A percentile compares a stretch with the other conserved stretches of the same genome.
Conservation (phyloP, 2,329 filamentous ascomycete species). For the Xylaria sp. region DNA sequence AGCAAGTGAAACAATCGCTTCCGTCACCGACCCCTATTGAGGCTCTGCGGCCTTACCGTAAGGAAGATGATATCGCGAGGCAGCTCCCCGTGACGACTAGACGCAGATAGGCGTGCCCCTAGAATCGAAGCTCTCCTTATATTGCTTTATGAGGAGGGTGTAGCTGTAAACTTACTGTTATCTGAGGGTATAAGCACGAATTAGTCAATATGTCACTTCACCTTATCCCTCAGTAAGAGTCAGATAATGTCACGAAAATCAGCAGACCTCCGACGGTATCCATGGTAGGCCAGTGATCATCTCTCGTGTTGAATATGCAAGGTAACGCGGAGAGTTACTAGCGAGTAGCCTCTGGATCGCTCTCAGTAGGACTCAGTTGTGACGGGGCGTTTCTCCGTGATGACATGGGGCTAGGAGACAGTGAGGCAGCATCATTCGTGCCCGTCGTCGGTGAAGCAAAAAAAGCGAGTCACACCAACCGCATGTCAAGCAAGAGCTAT, state of each 20-base stretch:
- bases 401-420: neutral
- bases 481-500: neutral
- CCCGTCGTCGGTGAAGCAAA: neutral
- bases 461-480: neutral
- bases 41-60: neutral
- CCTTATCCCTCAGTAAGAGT: neutral
- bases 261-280: neutral
- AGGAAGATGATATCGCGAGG: neutral
- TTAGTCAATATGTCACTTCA: neutral
- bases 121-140: neutral
- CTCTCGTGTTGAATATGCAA: neutral
- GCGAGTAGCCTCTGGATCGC: slow-evolving; percentile 8
- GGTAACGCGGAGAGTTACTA: neutral
- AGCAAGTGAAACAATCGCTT: neutral
- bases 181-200: slow-evolving; percentile 2
- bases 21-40: neutral
- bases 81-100: neutral
- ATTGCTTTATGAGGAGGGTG: neutral
- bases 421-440: neutral
- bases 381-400: slow-evolving; percentile 19
- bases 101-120: neutral
- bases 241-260: neutral
- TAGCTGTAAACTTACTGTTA: neutral
- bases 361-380: slow-evolving; percentile 27
- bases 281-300: neutral